phyloP scores from a whole-genome alignment of 2,329 filamentous ascomycete species.

The Reticulascus tulasneorum region DNA sequence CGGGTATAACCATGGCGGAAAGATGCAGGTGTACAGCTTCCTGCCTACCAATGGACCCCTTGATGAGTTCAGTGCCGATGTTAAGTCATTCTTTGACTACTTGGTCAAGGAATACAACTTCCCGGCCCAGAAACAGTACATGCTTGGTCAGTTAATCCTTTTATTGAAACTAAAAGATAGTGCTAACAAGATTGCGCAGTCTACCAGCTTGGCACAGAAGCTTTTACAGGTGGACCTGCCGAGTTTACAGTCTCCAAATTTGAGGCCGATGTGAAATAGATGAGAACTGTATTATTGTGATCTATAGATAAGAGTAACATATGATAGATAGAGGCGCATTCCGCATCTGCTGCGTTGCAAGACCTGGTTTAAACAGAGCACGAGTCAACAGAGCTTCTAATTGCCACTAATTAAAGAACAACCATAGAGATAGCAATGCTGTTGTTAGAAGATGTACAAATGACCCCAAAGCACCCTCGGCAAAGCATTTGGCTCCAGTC shows the following conservation, averaged over 20 bases:
- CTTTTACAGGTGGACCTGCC: slow-evolving; percentile 20
- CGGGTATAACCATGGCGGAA: slow-evolving; percentile 44
- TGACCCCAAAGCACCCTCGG: too few species aligned
- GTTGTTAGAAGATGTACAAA: too few species aligned
- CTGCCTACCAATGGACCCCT: slow-evolving; percentile 27
- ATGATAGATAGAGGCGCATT: too few species aligned
- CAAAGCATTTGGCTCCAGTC: too few species aligned
- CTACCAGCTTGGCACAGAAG: slow-evolving; percentile 20
- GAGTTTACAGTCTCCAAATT: slow-evolving; percentile 16
- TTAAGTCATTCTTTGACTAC: slow-evolving; percentile 51
- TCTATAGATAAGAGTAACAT: too few species aligned
- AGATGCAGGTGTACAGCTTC: slow-evolving; percentile 53
- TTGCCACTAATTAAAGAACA: too few species aligned
- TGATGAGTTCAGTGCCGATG: slow-evolving; percentile 48
- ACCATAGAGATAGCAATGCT: too few species aligned
- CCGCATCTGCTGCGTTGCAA: too few species aligned
- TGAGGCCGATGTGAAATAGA: slow-evolving; percentile 16
- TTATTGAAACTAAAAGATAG: background rate
- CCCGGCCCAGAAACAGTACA: slow-evolving; percentile 21
- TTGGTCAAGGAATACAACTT: slow-evolving; percentile 39
- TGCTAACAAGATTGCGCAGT: slow-evolving; percentile 9
- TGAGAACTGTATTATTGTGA: too few species aligned
- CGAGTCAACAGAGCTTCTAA: too few species aligned
- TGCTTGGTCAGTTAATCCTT: slow-evolving; percentile 16
- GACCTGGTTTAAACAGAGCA: too few species aligned